phyloP scores from a whole-genome alignment of 2,329 filamentous ascomycete species.

The Trichoderma sp. region DNA sequence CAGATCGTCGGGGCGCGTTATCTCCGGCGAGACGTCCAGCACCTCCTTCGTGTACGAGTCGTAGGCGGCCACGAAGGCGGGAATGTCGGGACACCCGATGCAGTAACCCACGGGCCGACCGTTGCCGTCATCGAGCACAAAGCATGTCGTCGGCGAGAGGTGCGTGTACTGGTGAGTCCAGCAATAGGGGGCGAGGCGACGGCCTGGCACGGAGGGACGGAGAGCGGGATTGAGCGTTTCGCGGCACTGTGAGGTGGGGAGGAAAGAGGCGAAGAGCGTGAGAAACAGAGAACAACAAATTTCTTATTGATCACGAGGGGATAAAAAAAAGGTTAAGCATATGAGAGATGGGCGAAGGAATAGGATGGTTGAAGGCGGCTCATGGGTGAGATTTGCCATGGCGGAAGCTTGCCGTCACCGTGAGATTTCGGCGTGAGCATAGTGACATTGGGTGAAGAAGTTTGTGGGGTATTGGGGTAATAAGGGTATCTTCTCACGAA shows the following conservation, averaged over 20 bases:
- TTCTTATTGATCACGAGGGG: background rate
- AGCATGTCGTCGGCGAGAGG: constrained; percentile 44
- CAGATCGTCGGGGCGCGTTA: constrained; percentile 26
- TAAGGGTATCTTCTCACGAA: background rate
- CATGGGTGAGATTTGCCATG: background rate
- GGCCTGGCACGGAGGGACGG: constrained; percentile 32
- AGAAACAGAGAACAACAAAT: background rate
- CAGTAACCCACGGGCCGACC: constrained; percentile 49
- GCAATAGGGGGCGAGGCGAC: constrained; percentile 45
- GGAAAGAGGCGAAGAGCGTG: background rate
- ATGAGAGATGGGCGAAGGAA: background rate
- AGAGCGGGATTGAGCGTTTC: constrained; percentile 46
- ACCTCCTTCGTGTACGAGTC: constrained; percentile 37
- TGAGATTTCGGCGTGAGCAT: background rate
- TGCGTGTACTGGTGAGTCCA: constrained; percentile 52
- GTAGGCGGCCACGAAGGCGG: constrained; percentile 39
- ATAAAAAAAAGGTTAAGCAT: background rate
- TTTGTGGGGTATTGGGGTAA: background rate
- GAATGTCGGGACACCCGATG: constrained; percentile 45
- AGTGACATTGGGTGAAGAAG: background rate
- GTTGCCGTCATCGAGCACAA: constrained; percentile 47
- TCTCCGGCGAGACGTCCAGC: constrained; percentile 29
- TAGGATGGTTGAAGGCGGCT: too few species aligned
- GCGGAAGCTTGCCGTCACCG: background rate
- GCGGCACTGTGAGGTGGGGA: constrained; percentile 40